A percentile compares a stretch with the other conserved stretches of the same genome.
These are phyloP conservation scores for Suhomyces sp. DNA, from an alignment of 805 yeast species.

Conservation along the genomic window DNA sequence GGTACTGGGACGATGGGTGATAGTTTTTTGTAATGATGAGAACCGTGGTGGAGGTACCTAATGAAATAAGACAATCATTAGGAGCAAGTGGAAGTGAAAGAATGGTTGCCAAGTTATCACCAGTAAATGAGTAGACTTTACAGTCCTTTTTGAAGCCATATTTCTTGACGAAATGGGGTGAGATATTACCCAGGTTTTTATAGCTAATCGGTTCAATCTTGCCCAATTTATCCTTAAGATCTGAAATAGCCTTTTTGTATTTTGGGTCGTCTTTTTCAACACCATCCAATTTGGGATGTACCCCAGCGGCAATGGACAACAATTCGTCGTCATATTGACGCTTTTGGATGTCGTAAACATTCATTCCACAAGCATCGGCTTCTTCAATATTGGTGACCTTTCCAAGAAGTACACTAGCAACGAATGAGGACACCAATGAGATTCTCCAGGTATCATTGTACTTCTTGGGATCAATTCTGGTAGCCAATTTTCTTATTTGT, in stretches of 20 bases:
- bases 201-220: slow-evolving; percentile 50
- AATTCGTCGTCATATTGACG: slow-evolving; percentile 57
- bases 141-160: slow-evolving; percentile 65
- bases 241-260: slow-evolving; percentile 31
- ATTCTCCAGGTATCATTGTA: slow-evolving; percentile 62
- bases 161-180: slow-evolving; percentile 58
- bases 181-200: slow-evolving; percentile 50
- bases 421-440: slow-evolving; percentile 74
- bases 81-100: slow-evolving; percentile 74
- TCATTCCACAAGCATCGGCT: slow-evolving; percentile 93
- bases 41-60: slow-evolving; percentile 93
- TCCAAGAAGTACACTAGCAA: slow-evolving; percentile 71
- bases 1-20: slow-evolving; percentile 78
- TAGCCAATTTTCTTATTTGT: slow-evolving; percentile 76
- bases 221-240: slow-evolving; percentile 54
- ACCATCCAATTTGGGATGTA: slow-evolving; percentile 43
- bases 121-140: slow-evolving; percentile 73
- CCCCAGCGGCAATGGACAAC: slow-evolving; percentile 54
- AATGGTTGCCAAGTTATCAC: slow-evolving; percentile 88
- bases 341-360: slow-evolving; percentile 69
- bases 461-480: slow-evolving; percentile 47
- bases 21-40: slow-evolving; percentile 76
- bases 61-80: slow-evolving; percentile 74
- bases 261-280: slow-evolving; percentile 17
- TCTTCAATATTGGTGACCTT: slow-evolving; percentile 65